Evolutionary conservation across 2,329 filamentous ascomycete genomes (phyloP).

Genomic region (Fusarium sp.): DNA sequence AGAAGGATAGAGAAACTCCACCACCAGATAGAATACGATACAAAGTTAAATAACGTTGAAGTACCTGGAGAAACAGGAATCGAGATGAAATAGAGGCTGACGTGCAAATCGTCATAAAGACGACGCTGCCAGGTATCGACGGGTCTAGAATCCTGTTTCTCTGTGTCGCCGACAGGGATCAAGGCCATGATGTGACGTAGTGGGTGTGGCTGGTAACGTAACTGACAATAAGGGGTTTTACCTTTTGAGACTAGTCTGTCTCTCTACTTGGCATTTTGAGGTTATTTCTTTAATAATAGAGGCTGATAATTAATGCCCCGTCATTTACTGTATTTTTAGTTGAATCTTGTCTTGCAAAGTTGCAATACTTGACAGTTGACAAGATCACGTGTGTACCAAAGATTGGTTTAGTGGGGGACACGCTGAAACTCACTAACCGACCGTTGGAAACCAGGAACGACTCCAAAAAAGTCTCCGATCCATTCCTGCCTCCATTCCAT

Average conservation of each 20-base stretch:
- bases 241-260: not conserved
- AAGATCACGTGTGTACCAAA: not conserved
- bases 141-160: constrained; percentile 21
- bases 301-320: not conserved
- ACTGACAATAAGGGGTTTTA: not conserved
- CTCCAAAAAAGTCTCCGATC: not conserved
- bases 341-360: not conserved
- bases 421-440: constrained; percentile 3
- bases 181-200: constrained; percentile 19
- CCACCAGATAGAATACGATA: constrained; percentile 1
- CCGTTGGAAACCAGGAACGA: not conserved
- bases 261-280: not conserved
- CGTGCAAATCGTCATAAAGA: constrained; percentile 34
- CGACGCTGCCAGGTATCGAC: constrained; percentile 26
- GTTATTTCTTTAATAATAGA: not conserved
- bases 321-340: constrained; percentile 1
- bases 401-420: too few species aligned
- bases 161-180: not conserved
- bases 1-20: constrained; percentile 30
- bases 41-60: constrained; percentile 9
- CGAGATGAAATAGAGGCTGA: constrained; percentile 27
- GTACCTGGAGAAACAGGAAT: constrained; percentile 9
- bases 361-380: not conserved
- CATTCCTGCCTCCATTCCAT: not conserved
- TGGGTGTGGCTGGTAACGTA: constrained; percentile 4